Conservation (phyloP, 2,329 filamentous ascomycete genomes). For the Fusarium sp. region DNA sequence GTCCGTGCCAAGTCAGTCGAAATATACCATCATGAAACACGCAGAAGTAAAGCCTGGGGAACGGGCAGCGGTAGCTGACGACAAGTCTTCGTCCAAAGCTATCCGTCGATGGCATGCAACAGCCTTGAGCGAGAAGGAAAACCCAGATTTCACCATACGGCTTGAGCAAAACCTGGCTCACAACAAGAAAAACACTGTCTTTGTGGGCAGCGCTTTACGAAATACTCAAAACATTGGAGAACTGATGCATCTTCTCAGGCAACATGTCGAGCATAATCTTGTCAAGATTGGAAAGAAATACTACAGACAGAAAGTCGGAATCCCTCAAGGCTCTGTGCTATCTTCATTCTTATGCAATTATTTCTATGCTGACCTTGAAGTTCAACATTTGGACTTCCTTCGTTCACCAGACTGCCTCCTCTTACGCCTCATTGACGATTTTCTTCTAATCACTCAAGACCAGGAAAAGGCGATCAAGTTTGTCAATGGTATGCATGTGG, state of each 20-base stretch:
- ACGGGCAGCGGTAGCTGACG: constrained; percentile 31
- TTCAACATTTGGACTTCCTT: constrained; percentile 73
- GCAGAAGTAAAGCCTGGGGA: constrained; percentile 70
- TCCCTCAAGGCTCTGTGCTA: constrained; percentile 91
- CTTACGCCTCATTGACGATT: constrained; percentile 89
- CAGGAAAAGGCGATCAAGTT: constrained; percentile 74
- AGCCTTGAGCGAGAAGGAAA: constrained; percentile 56
- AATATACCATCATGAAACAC: constrained; percentile 79
- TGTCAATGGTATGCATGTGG: constrained; percentile 80
- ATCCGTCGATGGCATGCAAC: constrained; percentile 62
- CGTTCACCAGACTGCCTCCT: constrained; percentile 67
- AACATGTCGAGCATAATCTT: constrained; percentile 86
- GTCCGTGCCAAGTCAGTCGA: constrained; percentile 63
- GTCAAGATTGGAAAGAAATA: constrained; percentile 89
- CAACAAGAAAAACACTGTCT: constrained; percentile 74
- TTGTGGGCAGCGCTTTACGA: constrained; percentile 74
- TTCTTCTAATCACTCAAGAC: constrained; percentile 84
- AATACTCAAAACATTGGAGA: constrained; percentile 64
- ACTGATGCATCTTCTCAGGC: constrained; percentile 74
- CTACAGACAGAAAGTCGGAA: constrained; percentile 87
- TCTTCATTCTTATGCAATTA: constrained; percentile 92
- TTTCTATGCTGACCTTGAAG: constrained; percentile 91
- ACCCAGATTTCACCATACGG: constrained; percentile 55
- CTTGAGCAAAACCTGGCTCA: constrained; percentile 52
- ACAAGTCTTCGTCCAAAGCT: constrained; percentile 47